Evolutionary conservation across 805 yeast species (phyloP).

Genomic region (Ogataea pini): DNA sequence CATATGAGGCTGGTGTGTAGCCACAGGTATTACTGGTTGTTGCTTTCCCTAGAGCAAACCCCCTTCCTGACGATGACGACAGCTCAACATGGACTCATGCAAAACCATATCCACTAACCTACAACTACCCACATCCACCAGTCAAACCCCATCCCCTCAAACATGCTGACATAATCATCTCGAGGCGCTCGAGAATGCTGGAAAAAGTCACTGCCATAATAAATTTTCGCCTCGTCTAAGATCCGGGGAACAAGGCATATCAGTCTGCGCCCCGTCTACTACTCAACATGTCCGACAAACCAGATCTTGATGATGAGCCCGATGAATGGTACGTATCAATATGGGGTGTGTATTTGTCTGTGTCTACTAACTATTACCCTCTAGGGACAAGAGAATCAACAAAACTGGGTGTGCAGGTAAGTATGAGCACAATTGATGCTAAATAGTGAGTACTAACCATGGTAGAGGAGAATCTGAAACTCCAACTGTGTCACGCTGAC

Average conservation of each 20-base stretch:
- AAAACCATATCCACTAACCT: too few species aligned
- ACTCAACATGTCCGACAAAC: slow-evolving; percentile 2
- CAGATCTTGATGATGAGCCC: slow-evolving; percentile 52
- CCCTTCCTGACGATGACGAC: too few species aligned
- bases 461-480: slow-evolving; percentile 61
- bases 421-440: slow-evolving; percentile 20
- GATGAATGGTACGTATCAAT: slow-evolving; percentile 61
- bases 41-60: too few species aligned
- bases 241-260: not conserved
- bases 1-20: not conserved
- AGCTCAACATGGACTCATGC: too few species aligned
- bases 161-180: not conserved
- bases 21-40: too few species aligned
- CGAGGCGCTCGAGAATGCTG: not conserved
- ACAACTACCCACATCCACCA: too few species aligned
- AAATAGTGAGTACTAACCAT: slow-evolving; percentile 10
- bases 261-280: too few species aligned
- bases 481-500: slow-evolving; percentile 79
- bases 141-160: too few species aligned
- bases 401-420: slow-evolving; percentile 71
- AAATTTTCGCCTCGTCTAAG: not conserved
- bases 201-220: not conserved
- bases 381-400: slow-evolving; percentile 68
- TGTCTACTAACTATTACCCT: slow-evolving; percentile 3
- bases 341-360: not conserved